Evolutionary conservation across 1,139 yeast species (phyloP).

Genomic region (Hansenula lynferdii): DNA sequence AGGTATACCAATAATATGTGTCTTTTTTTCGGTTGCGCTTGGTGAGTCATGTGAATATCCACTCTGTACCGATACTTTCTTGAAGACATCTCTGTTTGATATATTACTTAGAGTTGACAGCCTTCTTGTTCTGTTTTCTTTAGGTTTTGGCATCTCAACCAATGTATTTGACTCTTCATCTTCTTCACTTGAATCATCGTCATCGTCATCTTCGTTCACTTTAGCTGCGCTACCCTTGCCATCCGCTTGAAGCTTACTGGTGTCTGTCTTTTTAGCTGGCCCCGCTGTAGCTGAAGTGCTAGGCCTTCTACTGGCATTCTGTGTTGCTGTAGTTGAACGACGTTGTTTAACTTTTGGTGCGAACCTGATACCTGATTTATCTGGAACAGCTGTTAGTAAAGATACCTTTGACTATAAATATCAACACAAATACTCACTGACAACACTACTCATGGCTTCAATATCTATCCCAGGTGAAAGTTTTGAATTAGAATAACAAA

Average conservation of each 20-base stretch:
- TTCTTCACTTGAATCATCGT: constrained; percentile 7
- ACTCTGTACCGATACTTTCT: constrained; percentile 3
- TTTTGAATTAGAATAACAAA: too few relatives aligned
- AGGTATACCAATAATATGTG: constrained; percentile 18
- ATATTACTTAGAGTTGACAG: constrained; percentile 19
- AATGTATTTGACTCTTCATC: constrained; percentile 5
- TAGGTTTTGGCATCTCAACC: constrained; percentile 4
- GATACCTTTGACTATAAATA: neutral
- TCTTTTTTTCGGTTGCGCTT: neutral
- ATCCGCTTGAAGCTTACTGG: neutral
- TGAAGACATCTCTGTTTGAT: constrained; percentile 11
- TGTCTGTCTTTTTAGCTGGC: neutral
- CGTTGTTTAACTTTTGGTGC: constrained; percentile 34
- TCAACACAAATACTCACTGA: constrained; percentile 31
- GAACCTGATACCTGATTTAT: constrained; percentile 35
- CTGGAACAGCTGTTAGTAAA: constrained; percentile 3
- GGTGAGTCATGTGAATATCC: neutral
- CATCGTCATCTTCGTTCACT: constrained; percentile 8
- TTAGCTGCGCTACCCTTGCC: neutral
- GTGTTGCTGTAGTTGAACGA: constrained; percentile 21
- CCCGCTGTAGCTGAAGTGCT: constrained; percentile 13
- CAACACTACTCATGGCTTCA: constrained; percentile 43
- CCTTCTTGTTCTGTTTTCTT: constrained; percentile 21
- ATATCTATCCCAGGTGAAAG: too few relatives aligned
- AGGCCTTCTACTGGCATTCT: constrained; percentile 13